Conservation (phyloP, 2,329 filamentous ascomycete genomes). For the Cryphonectria carpinicola region DNA sequence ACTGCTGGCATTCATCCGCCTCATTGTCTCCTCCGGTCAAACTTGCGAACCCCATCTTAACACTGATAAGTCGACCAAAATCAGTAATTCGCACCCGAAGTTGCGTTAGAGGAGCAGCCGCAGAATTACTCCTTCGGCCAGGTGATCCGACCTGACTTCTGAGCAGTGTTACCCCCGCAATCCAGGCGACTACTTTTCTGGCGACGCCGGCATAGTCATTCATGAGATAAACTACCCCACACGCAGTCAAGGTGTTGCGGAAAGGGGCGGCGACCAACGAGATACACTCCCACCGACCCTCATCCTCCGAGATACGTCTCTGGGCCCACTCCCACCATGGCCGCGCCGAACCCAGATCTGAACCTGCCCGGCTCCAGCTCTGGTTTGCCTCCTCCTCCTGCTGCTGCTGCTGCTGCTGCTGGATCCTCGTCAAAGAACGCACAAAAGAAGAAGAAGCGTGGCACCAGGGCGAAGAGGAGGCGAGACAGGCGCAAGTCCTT, state of each 20-base stretch:
- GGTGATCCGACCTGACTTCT: background rate
- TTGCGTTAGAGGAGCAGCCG: background rate
- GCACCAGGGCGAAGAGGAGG: constrained; percentile 67
- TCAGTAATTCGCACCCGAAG: background rate
- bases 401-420: constrained; percentile 20
- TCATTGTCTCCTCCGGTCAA: background rate
- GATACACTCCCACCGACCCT: background rate
- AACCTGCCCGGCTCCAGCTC: constrained; percentile 14
- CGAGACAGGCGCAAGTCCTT: constrained; percentile 80
- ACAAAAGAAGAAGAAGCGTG: constrained; percentile 68
- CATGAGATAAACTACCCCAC: background rate
- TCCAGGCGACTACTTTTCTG: background rate
- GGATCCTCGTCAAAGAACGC: constrained; percentile 30
- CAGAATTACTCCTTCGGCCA: background rate
- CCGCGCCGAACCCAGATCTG: constrained; percentile 5
- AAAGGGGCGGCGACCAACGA: background rate
- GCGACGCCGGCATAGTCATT: background rate
- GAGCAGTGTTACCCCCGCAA: background rate
- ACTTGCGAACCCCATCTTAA: background rate
- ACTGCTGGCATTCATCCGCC: background rate
- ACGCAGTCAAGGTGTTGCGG: background rate
- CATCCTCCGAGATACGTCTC: constrained; percentile 3
- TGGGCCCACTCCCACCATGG: constrained; percentile 10
- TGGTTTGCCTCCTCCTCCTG: too few relatives aligned
- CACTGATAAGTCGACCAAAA: background rate